Percentiles rank a stretch among this genome's conserved stretches.
phyloP scores from a whole-genome alignment of 257 asterid species.

The Rehmannia glutinosa region DNA sequence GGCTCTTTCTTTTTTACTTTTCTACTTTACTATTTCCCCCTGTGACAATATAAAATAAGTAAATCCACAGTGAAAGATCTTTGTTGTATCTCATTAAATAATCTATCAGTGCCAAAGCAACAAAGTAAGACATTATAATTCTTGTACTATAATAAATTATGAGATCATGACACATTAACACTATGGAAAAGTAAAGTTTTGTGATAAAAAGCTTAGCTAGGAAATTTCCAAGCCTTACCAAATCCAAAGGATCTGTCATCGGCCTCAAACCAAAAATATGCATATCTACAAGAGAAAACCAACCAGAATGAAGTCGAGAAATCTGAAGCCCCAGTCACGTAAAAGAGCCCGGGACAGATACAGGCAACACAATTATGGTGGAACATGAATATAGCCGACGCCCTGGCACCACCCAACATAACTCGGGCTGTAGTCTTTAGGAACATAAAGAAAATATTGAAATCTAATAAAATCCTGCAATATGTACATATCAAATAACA shows the following conservation, averaged over 20 bases:
- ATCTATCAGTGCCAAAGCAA: conserved; percentile 14
- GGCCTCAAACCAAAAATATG: conserved; percentile 85
- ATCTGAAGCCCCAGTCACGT: conserved; percentile 15
- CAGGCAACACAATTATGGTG: background rate
- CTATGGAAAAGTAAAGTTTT: background rate
- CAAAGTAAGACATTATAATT: conserved; percentile 1
- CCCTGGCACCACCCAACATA: background rate
- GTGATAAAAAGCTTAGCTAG: conserved; percentile 15
- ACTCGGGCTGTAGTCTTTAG: conserved; percentile 3
- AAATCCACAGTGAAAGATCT: background rate
- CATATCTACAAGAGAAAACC: conserved; percentile 72
- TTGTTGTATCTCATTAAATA: background rate
- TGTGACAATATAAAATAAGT: background rate
- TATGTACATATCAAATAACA: conserved; percentile 1
- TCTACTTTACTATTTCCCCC: background rate
- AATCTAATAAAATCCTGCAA: background rate
- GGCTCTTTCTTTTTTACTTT: background rate
- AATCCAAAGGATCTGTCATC: conserved; percentile 74
- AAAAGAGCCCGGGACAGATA: conserved; percentile 3
- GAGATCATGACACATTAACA: background rate
- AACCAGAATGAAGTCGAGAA: conserved; percentile 24
- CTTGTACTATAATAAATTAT: background rate
- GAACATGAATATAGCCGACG: background rate
- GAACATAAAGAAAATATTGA: background rate
- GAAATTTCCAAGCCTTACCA: conserved; percentile 55